These are phyloP conservation scores for Aspergillus saccharolyticus DNA, from an alignment of 495 filamentous ascomycete species.

Conservation along the genomic window DNA sequence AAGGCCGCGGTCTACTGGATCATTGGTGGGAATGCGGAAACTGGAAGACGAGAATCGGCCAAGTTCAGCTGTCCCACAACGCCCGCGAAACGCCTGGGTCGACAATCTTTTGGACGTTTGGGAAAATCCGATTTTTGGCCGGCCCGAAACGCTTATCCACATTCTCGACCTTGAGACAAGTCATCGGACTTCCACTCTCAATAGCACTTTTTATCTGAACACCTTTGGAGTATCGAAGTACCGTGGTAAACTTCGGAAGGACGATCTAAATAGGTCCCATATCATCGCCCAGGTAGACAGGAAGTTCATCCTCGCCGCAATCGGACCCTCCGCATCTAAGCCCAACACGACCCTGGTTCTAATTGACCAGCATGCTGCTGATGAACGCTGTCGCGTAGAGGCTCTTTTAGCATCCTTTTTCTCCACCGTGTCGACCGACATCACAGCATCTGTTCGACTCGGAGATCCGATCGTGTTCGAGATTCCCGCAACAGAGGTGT, in stretches of 20 bases:
- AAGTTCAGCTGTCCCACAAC: slow-evolving; percentile 11
- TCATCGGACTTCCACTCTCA: not conserved
- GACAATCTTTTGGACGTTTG: slow-evolving; percentile 42
- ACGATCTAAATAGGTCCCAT: slow-evolving; percentile 54
- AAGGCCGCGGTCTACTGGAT: slow-evolving; percentile 23
- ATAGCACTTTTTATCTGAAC: slow-evolving; percentile 12
- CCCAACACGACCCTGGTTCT: slow-evolving; percentile 53
- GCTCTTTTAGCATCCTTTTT: slow-evolving; percentile 50
- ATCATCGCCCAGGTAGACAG: slow-evolving; percentile 80
- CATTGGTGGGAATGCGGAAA: slow-evolving; percentile 3
- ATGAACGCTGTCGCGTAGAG: slow-evolving; percentile 83
- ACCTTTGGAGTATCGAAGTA: slow-evolving; percentile 26
- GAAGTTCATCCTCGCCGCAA: slow-evolving; percentile 79
- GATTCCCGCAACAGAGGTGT: slow-evolving; percentile 51
- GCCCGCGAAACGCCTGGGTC: slow-evolving; percentile 28
- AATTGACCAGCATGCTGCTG: slow-evolving; percentile 92
- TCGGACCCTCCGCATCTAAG: slow-evolving; percentile 20
- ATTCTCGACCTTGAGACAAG: slow-evolving; percentile 4
- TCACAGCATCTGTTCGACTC: slow-evolving; percentile 23
- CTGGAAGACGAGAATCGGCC: slow-evolving; percentile 10
- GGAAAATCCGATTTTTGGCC: slow-evolving; percentile 59
- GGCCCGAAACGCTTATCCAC: slow-evolving; percentile 45
- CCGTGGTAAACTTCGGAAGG: slow-evolving; percentile 60
- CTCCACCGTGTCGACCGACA: slow-evolving; percentile 10
- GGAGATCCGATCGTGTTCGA: slow-evolving; percentile 56